Conservation (phyloP, 345 rosid species). For the Populus deltoides region DNA sequence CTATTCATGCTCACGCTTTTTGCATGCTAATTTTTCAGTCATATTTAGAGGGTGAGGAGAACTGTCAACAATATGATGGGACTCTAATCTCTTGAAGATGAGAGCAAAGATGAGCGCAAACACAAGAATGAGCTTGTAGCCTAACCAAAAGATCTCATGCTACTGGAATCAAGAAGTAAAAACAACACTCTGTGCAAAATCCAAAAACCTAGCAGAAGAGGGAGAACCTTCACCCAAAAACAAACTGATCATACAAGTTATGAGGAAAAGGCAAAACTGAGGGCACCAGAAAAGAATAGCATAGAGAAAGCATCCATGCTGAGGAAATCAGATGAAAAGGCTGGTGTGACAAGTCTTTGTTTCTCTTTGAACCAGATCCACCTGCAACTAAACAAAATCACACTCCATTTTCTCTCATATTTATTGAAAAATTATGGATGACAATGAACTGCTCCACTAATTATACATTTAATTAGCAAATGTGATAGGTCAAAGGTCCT, state of each 20-base stretch:
- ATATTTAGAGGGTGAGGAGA: background rate
- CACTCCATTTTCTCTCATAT: background rate
- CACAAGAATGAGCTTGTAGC: background rate
- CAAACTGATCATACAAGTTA: background rate
- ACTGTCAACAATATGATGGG: background rate
- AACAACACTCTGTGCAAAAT: background rate
- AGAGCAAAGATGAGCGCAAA: background rate
- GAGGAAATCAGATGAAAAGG: background rate
- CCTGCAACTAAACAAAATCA: background rate
- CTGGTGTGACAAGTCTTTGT: background rate
- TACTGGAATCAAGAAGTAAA: background rate
- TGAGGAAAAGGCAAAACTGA: background rate
- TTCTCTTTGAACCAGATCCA: background rate
- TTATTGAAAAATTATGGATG: background rate
- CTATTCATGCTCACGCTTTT: background rate
- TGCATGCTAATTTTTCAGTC: background rate
- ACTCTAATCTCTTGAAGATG: background rate
- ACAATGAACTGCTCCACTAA: background rate
- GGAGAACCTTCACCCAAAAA: background rate
- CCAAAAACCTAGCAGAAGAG: background rate
- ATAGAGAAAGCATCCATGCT: background rate
- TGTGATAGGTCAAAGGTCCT: too few relatives aligned
- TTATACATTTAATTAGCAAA: too few relatives aligned
- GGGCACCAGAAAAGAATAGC: background rate
- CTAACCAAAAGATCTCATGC: background rate